Evolutionary conservation across 2,329 filamentous ascomycete genomes (phyloP), one percentile per base, ranked within the genome.

Genomic region (Fusarium buharicum): DNA sequence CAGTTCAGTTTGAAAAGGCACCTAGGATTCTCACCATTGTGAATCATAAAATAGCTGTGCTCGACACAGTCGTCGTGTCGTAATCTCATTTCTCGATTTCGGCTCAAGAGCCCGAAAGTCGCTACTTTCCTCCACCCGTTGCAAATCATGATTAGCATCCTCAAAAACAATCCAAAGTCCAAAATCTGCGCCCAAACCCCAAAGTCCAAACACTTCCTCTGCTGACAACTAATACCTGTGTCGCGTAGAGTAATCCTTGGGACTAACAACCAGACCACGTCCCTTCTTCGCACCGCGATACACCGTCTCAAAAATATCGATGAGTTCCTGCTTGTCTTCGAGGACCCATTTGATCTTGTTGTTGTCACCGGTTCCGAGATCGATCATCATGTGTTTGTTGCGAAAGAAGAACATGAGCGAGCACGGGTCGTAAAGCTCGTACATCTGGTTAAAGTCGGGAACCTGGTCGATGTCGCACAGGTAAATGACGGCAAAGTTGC

Each of bases 231-330:
- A 70, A 41, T 70, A 70, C 9, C 68, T 56, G 30, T 70, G 68
- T 50, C 68, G 58, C 0, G 68, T 70, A 12, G 66, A 69, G 57
- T 70, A 70, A 70, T 75, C 93, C 82, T 98, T 99, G 1, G 94
- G 95, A 73, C 92, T 96, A 66, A 98, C 93, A 36, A 99, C 95
- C 69, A 99, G 79, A 90, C 96, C 95, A 49, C 94, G 84, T 1
- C 96, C 95, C 81, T 99, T 99, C 84, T 97, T 98, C 28, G 95
- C 95, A n/a, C 95, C 95, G 56, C 93, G 89, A 76, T 98, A 99
- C 60, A 99, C 93, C 5, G 93, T 97, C 83, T 99, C 95, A 73
- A 98, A 89, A 67, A 99, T 99, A 78, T 99, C 95, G 72, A 99
- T 96, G 72, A 99, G 82, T 80, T 99, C 95, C 77, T 98, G 94